phyloP scores from a whole-genome alignment of 345 rosid species.

The Murraya paniculata region DNA sequence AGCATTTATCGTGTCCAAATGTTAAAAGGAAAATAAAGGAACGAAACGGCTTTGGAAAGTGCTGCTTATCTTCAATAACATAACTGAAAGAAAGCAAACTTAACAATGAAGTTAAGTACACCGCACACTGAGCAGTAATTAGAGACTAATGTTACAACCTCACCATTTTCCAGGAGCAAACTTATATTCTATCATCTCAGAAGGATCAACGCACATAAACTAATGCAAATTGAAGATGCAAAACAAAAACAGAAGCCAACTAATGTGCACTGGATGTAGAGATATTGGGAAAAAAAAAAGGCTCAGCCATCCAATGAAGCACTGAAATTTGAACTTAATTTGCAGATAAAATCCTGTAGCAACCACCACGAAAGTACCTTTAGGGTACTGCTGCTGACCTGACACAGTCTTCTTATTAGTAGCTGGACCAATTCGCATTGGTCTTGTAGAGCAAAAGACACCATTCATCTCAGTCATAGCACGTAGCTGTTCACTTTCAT shows the following conservation, averaged over 20 bases:
- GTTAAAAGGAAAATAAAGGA: conserved; percentile 40
- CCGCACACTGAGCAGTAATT: conserved; percentile 1
- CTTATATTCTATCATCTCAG: background rate
- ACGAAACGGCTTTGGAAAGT: conserved; percentile 47
- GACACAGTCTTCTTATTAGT: conserved; percentile 60
- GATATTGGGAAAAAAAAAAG: background rate
- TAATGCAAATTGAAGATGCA: background rate
- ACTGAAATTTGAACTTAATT: background rate
- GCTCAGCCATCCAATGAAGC: background rate
- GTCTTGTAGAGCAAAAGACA: conserved; percentile 77
- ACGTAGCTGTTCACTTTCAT: conserved; percentile 78
- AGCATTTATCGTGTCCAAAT: conserved; percentile 50
- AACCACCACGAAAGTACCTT: conserved; percentile 36
- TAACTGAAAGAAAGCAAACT: conserved; percentile 30
- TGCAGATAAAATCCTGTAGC: background rate
- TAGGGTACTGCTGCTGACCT: conserved; percentile 65
- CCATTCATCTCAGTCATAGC: conserved; percentile 97
- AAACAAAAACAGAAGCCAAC: background rate
- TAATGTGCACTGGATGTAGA: background rate
- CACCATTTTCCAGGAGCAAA: conserved; percentile 2
- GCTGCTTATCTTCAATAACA: conserved; percentile 43
- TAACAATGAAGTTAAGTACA: conserved; percentile 15
- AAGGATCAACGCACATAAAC: background rate
- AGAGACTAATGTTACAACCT: conserved; percentile 7
- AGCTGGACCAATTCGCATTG: conserved; percentile 88